Conservation (phyloP, 2,329 filamentous ascomycete species). For the Podosphaera aphanis region DNA sequence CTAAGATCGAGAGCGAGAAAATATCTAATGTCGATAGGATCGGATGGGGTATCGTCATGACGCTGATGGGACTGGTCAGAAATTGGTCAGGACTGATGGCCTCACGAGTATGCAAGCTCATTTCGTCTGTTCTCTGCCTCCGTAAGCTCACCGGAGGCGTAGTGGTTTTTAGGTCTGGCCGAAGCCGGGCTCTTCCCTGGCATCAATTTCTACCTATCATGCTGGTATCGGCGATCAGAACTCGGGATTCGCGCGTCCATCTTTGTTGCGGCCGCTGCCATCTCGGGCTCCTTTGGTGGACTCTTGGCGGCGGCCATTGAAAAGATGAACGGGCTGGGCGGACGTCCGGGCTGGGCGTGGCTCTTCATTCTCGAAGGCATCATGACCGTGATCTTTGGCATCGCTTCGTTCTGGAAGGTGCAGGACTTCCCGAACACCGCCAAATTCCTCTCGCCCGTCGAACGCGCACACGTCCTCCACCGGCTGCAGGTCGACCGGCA, state of each 20-base stretch:
- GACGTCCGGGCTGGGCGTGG: slow-evolving; percentile 35
- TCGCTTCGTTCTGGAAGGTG: slow-evolving; percentile 53
- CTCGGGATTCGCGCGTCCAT: slow-evolving; percentile 60
- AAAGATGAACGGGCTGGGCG: slow-evolving; percentile 40
- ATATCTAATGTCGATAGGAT: slow-evolving; percentile 19
- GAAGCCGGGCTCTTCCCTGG: slow-evolving; percentile 59
- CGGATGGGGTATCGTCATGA: slow-evolving; percentile 44
- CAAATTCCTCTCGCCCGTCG: slow-evolving; percentile 43
- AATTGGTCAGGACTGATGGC: slow-evolving; percentile 16
- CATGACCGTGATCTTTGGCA: slow-evolving; percentile 42
- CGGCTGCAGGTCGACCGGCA: slow-evolving; percentile 51
- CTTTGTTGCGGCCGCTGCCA: slow-evolving; percentile 63
- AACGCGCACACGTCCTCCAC: slow-evolving; percentile 48
- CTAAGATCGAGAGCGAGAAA: slow-evolving; percentile 19
- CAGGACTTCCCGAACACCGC: slow-evolving; percentile 64
- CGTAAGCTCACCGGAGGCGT: background rate
- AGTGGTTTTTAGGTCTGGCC: slow-evolving; percentile 42
- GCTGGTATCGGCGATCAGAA: slow-evolving; percentile 63
- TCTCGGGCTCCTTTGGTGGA: slow-evolving; percentile 58
- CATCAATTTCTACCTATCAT: slow-evolving; percentile 59
- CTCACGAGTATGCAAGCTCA: slow-evolving; percentile 7
- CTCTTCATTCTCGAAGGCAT: slow-evolving; percentile 50
- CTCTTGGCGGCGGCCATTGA: slow-evolving; percentile 49
- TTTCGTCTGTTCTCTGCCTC: background rate
- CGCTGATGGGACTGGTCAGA: slow-evolving; percentile 20